A percentile compares a stretch with the other conserved stretches of the same genome.
These are phyloP conservation scores for Fraxinus greggii DNA, from an alignment of 305 asterid genomes.

Conservation along the genomic window DNA sequence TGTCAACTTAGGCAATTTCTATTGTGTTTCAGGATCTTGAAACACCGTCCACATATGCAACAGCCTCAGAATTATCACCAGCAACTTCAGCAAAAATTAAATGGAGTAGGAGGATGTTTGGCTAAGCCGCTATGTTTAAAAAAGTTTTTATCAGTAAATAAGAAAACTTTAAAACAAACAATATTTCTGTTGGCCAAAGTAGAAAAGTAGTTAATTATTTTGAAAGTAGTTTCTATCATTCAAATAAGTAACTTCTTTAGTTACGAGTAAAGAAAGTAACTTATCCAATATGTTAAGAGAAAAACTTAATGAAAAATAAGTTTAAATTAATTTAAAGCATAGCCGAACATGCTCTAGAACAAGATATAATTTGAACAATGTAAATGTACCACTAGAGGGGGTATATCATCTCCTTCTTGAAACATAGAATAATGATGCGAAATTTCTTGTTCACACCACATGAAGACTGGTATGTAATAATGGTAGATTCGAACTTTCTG, in stretches of 20 bases:
- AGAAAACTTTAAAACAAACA: background rate
- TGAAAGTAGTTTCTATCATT: background rate
- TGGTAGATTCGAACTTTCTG: conserved; percentile 81
- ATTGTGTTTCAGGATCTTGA: background rate
- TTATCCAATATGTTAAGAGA: background rate
- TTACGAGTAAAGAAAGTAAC: background rate
- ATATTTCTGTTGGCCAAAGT: background rate
- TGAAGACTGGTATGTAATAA: conserved; percentile 89
- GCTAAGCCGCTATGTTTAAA: background rate
- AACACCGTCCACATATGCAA: background rate
- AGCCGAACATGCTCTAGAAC: background rate
- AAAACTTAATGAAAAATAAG: background rate
- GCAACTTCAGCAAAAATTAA: background rate
- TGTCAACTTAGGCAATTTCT: conserved; percentile 18
- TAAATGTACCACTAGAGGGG: conserved; percentile 79
- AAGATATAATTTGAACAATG: conserved; percentile 2
- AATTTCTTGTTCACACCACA: conserved; percentile 90
- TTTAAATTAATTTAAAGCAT: background rate
- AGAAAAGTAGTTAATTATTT: background rate
- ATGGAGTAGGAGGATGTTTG: background rate
- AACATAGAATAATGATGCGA: conserved; percentile 53
- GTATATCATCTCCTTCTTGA: conserved; percentile 65
- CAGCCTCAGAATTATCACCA: background rate
- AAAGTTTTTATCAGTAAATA: background rate
- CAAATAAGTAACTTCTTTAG: background rate